Evolutionary conservation across 192 early-diverging fungal genomes (phyloP).

Genomic region (Pecoramyces ruminantium): DNA sequence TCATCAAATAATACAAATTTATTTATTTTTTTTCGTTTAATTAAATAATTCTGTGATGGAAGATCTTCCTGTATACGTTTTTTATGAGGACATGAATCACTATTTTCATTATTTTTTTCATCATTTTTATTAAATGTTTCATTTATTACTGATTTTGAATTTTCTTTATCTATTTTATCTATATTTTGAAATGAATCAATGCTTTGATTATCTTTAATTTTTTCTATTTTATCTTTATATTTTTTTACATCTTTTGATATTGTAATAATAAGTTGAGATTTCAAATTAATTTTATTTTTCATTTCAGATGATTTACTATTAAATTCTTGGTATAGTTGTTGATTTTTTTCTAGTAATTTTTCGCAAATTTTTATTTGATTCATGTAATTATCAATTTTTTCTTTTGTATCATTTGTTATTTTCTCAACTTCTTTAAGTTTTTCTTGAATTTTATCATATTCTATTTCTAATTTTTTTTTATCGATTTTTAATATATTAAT

Average conservation of each 20-base stretch:
- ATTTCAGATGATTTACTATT: not conserved
- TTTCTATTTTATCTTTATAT: not conserved
- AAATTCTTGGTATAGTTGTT: not conserved
- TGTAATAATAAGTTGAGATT: not conserved
- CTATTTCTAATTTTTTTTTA: not conserved
- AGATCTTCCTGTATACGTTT: not conserved
- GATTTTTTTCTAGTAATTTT: not conserved
- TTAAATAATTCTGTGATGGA: not conserved
- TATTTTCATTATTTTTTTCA: not conserved
- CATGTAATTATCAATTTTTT: not conserved
- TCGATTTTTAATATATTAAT: not conserved
- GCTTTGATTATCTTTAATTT: not conserved
- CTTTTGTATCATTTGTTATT: not conserved
- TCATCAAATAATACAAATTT: not conserved
- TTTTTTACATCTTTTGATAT: not conserved
- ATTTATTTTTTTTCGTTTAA: not conserved
- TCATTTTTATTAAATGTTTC: not conserved
- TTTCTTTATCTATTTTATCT: not conserved
- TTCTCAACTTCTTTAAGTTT: not conserved
- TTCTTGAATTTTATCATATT: not conserved
- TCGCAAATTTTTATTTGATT: not conserved
- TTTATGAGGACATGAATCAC: not conserved
- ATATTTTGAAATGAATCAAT: too few relatives aligned
- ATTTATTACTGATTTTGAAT: not conserved
- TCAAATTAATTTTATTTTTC: not conserved